These are phyloP conservation scores for Boletellus ananiceps DNA, from an alignment of 768 basidiomycete genomes.

Conservation along the genomic window DNA sequence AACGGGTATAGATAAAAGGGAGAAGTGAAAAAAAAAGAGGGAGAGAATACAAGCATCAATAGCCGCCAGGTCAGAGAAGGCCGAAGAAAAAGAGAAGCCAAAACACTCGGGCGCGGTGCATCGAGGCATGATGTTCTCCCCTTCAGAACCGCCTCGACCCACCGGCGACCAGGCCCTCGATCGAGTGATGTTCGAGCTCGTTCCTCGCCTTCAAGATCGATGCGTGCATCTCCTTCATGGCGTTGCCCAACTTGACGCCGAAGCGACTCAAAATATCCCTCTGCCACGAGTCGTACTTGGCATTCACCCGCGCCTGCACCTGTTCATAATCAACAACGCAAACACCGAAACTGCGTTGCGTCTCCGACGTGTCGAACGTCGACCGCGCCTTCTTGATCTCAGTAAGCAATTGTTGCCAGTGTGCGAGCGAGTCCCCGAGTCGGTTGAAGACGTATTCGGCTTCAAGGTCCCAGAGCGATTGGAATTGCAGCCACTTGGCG, in stretches of 20 bases:
- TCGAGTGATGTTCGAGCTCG: constrained; percentile 93
- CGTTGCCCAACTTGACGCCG: constrained; percentile 86
- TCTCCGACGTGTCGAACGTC: constrained; percentile 96
- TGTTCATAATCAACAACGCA: constrained; percentile 97
- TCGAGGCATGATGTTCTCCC: too few species aligned
- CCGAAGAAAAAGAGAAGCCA: not conserved
- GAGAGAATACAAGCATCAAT: not conserved
- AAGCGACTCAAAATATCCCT: constrained; percentile 89
- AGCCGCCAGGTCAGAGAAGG: not conserved
- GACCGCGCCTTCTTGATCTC: constrained; percentile 96
- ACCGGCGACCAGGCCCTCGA: constrained; percentile 79
- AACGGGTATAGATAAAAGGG: constrained; percentile 10
- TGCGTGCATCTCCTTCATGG: constrained; percentile 98
- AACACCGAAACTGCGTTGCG: constrained; percentile 85
- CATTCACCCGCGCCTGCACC: constrained; percentile 94
- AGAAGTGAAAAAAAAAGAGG: not conserved
- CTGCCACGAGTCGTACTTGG: constrained; percentile 99
- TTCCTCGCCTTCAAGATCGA: constrained; percentile 89
- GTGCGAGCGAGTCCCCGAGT: constrained; percentile 86
- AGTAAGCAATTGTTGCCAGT: constrained; percentile 94
- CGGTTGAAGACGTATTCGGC: constrained; percentile 94
- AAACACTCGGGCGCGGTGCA: not conserved
- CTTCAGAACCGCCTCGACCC: constrained; percentile 46
- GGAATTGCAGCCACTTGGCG: constrained; percentile 97
- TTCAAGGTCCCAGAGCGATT: constrained; percentile 97